These are phyloP conservation scores for Fomitopsis pulvina DNA, from an alignment of 768 basidiomycete genomes.

Conservation along the genomic window DNA sequence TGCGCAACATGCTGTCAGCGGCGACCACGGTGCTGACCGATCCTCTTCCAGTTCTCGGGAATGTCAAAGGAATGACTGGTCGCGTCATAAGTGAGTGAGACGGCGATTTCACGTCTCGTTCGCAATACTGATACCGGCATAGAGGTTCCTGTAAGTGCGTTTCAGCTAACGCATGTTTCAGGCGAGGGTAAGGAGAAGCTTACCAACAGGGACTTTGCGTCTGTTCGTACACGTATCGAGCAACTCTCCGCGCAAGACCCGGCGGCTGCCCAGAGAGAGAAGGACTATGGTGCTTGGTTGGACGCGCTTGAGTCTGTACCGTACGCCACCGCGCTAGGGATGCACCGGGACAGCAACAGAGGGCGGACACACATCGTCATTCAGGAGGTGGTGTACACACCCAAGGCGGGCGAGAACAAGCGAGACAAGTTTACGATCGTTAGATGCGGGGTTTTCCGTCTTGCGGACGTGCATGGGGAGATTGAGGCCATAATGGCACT, in stretches of 20 bases:
- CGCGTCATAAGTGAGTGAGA: conserved; percentile 18
- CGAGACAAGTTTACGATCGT: conserved; percentile 14
- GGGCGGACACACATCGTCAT: conserved; percentile 24
- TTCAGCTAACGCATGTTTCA: background rate
- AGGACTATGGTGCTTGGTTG: conserved; percentile 21
- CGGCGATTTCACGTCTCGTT: background rate
- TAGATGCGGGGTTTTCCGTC: conserved; percentile 16
- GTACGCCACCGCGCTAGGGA: conserved; percentile 17
- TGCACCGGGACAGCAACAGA: conserved; percentile 20
- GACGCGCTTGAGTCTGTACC: conserved; percentile 10
- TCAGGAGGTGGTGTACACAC: conserved; percentile 17
- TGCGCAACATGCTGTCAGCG: background rate
- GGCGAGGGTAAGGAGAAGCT: background rate
- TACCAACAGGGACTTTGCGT: background rate
- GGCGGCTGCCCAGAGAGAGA: conserved; percentile 9
- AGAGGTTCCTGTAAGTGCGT: conserved; percentile 4
- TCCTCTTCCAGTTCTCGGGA: conserved; percentile 14
- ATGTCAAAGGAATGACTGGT: conserved; percentile 21
- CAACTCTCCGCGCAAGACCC: conserved; percentile 5
- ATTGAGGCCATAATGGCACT: conserved; percentile 16
- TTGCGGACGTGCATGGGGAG: conserved; percentile 18
- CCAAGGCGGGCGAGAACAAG: conserved; percentile 12
- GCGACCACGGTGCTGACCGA: background rate
- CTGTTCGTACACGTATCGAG: background rate
- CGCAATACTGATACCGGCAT: background rate